phyloP scores from a whole-genome alignment of 148 eudicot genomes.

The Rhododendron mucronatum region DNA sequence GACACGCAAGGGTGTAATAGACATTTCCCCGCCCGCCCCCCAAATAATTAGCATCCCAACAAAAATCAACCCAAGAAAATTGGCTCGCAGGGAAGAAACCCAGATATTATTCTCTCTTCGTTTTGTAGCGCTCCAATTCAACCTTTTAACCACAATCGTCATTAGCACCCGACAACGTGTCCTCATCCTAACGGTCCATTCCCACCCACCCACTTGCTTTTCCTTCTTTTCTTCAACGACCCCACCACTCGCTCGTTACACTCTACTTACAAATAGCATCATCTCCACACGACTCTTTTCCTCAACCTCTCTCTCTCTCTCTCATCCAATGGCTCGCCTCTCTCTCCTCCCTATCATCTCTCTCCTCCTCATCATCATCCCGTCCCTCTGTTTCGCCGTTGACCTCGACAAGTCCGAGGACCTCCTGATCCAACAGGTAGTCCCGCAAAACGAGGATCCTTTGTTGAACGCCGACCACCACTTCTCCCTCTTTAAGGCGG shows the following conservation, averaged over 20 bases:
- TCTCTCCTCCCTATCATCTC: slow-evolving; percentile 32
- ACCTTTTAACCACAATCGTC: background rate
- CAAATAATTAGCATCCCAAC: background rate
- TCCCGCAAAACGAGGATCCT: slow-evolving; percentile 19
- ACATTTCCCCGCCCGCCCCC: background rate
- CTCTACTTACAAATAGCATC: background rate
- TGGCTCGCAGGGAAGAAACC: background rate
- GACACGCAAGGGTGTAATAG: background rate
- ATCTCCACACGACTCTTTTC: background rate
- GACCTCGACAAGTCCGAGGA: slow-evolving; percentile 26
- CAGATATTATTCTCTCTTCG: background rate
- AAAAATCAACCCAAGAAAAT: background rate
- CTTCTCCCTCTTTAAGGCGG: slow-evolving; percentile 17
- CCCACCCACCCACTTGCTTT: background rate
- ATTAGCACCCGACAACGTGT: slow-evolving; percentile 14
- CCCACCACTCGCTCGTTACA: background rate
- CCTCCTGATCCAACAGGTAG: slow-evolving; percentile 59
- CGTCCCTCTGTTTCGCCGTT: slow-evolving; percentile 9
- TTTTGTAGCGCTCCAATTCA: background rate
- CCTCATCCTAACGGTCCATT: slow-evolving; percentile 12
- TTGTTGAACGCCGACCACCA: slow-evolving; percentile 54
- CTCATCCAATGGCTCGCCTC: slow-evolving; percentile 2
- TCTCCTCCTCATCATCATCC: slow-evolving; percentile 25
- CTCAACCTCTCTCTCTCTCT: slow-evolving; percentile 2
- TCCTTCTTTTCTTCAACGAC: background rate